Evolutionary conservation across 495 filamentous ascomycete species (phyloP).

Genomic region (Penicillium coffeae): DNA sequence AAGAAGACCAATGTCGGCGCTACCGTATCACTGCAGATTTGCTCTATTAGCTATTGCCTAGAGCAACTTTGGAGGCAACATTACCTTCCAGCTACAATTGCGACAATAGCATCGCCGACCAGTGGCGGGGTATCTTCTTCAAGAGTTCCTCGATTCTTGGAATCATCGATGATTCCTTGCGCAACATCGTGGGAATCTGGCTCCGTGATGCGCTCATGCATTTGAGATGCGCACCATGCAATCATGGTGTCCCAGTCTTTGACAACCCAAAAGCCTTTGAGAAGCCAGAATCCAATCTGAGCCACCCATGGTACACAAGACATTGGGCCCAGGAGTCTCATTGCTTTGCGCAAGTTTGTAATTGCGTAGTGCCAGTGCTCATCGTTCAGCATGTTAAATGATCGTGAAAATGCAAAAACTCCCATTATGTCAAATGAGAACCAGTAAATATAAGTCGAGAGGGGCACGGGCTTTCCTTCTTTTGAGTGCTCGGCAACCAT

Average conservation of each 20-base stretch:
- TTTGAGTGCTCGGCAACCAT: not conserved
- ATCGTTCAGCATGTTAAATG: constrained; percentile 30
- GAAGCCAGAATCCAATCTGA: constrained; percentile 7
- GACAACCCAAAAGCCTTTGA: constrained; percentile 6
- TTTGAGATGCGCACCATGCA: constrained; percentile 13
- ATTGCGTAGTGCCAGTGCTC: not conserved
- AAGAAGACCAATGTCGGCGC: constrained; percentile 11
- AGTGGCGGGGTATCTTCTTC: not conserved
- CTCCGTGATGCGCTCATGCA: constrained; percentile 7
- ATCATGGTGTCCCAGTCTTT: constrained; percentile 10
- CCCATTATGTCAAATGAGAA: constrained; percentile 13
- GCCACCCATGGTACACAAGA: constrained; percentile 16
- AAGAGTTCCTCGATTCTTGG: not conserved
- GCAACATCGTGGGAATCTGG: constrained; percentile 4
- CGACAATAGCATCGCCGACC: not conserved
- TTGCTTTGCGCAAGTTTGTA: not conserved
- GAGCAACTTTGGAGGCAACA: constrained; percentile 16
- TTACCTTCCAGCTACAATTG: constrained; percentile 16
- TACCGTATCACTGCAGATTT: constrained; percentile 15
- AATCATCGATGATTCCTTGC: constrained; percentile 6
- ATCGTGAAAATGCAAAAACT: constrained; percentile 29
- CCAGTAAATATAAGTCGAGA: constrained; percentile 1
- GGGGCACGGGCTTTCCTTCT: not conserved
- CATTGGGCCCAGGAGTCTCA: constrained; percentile 13
- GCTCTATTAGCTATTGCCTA: not conserved